Percentiles rank a stretch among this genome's conserved stretches.
Evolutionary conservation across 768 basidiomycete genomes (phyloP).

Genomic region (Trametes cingulata): DNA sequence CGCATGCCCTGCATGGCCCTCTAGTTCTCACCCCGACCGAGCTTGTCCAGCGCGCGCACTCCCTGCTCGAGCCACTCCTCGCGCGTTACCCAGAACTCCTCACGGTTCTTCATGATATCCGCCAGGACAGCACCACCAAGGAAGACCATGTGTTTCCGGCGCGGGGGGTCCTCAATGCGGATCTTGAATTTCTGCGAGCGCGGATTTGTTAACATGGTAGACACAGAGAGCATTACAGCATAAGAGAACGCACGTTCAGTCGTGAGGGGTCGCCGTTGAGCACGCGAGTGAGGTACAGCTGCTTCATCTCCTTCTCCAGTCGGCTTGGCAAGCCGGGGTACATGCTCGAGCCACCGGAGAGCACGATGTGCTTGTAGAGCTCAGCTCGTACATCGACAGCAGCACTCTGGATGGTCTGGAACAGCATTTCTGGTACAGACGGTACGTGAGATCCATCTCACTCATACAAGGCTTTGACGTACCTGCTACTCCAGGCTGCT

Average conservation of each 20-base stretch:
- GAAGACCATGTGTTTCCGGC: constrained; percentile 99
- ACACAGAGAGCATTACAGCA: not conserved
- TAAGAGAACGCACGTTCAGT: constrained; percentile 66
- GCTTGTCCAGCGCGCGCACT: constrained; percentile 76
- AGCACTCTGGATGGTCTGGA: constrained; percentile 91
- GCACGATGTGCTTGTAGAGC: constrained; percentile 96
- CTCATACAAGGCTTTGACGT: no score
- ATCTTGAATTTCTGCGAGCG: constrained; percentile 94
- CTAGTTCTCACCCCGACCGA: constrained; percentile 62
- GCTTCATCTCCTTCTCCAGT: constrained; percentile 99
- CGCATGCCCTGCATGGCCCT: constrained; percentile 10
- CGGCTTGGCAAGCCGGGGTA: constrained; percentile 97
- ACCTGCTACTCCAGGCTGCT: constrained; percentile 97
- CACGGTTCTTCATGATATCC: constrained; percentile 95
- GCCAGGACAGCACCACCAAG: constrained; percentile 97
- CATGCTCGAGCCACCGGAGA: constrained; percentile 98
- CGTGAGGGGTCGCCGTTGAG: constrained; percentile 80
- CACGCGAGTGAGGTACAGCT: constrained; percentile 92
- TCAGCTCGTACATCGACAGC: constrained; percentile 88
- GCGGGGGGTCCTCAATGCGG: constrained; percentile 95
- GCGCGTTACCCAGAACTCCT: constrained; percentile 94
- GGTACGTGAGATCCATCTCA: not conserved
- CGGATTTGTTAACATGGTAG: not conserved
- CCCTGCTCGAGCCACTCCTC: constrained; percentile 98
- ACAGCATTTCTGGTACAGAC: constrained; percentile 77